Conservation (phyloP, 2,329 filamentous ascomycete genomes). For the Exophiala spinifera region DNA sequence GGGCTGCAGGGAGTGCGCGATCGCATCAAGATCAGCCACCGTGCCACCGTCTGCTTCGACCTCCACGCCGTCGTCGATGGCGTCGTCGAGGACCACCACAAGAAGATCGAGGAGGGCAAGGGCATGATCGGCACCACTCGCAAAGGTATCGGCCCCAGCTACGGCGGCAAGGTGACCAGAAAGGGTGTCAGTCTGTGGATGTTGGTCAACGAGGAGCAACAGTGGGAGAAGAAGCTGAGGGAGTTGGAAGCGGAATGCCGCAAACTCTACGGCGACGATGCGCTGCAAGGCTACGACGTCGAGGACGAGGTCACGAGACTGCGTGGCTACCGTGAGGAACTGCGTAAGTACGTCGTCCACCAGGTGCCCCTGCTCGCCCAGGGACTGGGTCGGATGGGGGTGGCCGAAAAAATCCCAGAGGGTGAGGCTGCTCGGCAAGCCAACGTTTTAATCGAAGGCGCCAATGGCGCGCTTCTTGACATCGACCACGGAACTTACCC, state of each 20-base stretch:
- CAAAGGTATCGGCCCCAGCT: conserved; percentile 56
- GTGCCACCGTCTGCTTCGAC: conserved; percentile 46
- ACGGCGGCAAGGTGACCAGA: conserved; percentile 61
- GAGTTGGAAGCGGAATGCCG: conserved; percentile 44
- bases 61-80: conserved; percentile 47
- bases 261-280: conserved; percentile 55
- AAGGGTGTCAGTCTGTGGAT: conserved; percentile 58
- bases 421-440: conserved; percentile 49
- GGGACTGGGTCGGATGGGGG: conserved; percentile 22
- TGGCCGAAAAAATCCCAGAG: conserved; percentile 28
- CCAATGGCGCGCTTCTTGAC: conserved; percentile 63
- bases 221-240: conserved; percentile 31
- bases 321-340: conserved; percentile 42
- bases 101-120: conserved; percentile 35
- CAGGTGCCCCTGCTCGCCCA: conserved; percentile 34
- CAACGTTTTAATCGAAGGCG: conserved; percentile 61
- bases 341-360: conserved; percentile 51
- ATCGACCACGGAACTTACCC: conserved; percentile 53
- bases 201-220: conserved; percentile 33
- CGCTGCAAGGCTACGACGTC: conserved; percentile 54
- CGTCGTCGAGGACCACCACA: conserved; percentile 43
- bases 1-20: conserved; percentile 40
- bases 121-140: conserved; percentile 48
- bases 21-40: conserved; percentile 47
- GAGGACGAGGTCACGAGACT: conserved; percentile 57